Conservation (phyloP, 345 rosid genomes). For the Moringa oleifera region DNA sequence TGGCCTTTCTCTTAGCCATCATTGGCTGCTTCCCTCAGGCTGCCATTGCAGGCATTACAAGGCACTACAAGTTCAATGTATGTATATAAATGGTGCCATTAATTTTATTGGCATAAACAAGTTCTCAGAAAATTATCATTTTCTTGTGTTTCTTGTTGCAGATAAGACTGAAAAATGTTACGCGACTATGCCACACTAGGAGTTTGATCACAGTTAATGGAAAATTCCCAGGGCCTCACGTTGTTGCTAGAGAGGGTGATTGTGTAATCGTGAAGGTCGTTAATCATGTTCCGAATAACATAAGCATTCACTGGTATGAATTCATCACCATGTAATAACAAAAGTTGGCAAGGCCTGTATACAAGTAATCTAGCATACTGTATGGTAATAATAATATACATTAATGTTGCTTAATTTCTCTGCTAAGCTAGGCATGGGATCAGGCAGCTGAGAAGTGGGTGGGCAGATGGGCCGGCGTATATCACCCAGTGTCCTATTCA, state of each 20-base stretch:
- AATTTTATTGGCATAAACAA: not conserved
- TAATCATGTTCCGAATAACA: slow-evolving; percentile 32
- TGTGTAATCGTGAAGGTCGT: slow-evolving; percentile 38
- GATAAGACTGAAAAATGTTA: slow-evolving; percentile 36
- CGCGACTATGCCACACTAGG: slow-evolving; percentile 42
- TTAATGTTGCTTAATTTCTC: too few relatives aligned
- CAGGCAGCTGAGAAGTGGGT: slow-evolving; percentile 57
- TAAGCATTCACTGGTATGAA: slow-evolving; percentile 42
- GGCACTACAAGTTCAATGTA: slow-evolving; percentile 48
- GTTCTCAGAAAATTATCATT: not conserved
- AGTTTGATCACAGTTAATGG: slow-evolving; percentile 50
- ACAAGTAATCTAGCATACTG: too few relatives aligned
- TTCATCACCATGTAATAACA: too few relatives aligned
- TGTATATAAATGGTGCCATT: not conserved
- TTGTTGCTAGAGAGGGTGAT: slow-evolving; percentile 54
- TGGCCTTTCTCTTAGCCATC: slow-evolving; percentile 17
- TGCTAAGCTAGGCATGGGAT: slow-evolving; percentile 72
- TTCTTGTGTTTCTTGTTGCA: slow-evolving; percentile 9
- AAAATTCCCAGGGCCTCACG: slow-evolving; percentile 48
- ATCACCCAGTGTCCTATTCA: slow-evolving; percentile 77
- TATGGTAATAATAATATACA: too few relatives aligned
- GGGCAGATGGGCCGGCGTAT: slow-evolving; percentile 84
- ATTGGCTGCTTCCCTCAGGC: slow-evolving; percentile 23
- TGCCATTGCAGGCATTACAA: slow-evolving; percentile 29
- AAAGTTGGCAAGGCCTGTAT: too few relatives aligned